phyloP scores from a whole-genome alignment of 306 rosid species.

The Cucurbita ficifolia region DNA sequence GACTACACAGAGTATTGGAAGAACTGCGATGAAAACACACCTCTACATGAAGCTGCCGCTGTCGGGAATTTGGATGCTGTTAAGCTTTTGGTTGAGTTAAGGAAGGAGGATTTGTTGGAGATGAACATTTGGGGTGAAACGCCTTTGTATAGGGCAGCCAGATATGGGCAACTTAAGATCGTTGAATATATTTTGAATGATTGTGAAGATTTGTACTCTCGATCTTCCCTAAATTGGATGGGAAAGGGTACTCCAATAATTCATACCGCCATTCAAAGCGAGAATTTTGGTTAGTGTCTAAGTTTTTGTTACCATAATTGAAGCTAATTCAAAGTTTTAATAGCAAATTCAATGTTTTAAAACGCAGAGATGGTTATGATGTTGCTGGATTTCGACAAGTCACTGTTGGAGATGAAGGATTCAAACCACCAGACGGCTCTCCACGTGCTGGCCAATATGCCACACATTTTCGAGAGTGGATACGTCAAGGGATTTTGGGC shows the following conservation, averaged over 20 bases:
- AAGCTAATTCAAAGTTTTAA: too few species aligned
- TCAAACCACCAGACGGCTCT: neutral
- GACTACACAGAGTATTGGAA: neutral
- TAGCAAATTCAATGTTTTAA: too few species aligned
- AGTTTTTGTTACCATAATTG: too few species aligned
- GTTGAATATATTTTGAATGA: neutral
- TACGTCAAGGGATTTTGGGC: neutral
- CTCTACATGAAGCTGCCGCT: conserved; percentile 9
- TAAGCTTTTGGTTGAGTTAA: neutral
- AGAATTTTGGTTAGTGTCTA: neutral
- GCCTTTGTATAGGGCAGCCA: conserved; percentile 9
- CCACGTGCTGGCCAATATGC: conserved; percentile 12
- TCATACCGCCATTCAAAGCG: conserved; percentile 15
- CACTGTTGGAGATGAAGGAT: neutral
- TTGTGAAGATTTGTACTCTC: neutral
- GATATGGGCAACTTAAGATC: neutral
- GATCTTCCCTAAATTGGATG: neutral
- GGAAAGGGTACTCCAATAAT: neutral
- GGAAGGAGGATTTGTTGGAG: neutral
- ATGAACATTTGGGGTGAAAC: conserved; percentile 2
- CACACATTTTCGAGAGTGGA: neutral
- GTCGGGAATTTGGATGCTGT: neutral
- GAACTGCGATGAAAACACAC: neutral
- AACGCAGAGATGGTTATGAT: neutral
- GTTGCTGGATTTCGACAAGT: neutral